Evolutionary conservation across 805 yeast genomes (phyloP).

Genomic region (Yarrowia sp.): DNA sequence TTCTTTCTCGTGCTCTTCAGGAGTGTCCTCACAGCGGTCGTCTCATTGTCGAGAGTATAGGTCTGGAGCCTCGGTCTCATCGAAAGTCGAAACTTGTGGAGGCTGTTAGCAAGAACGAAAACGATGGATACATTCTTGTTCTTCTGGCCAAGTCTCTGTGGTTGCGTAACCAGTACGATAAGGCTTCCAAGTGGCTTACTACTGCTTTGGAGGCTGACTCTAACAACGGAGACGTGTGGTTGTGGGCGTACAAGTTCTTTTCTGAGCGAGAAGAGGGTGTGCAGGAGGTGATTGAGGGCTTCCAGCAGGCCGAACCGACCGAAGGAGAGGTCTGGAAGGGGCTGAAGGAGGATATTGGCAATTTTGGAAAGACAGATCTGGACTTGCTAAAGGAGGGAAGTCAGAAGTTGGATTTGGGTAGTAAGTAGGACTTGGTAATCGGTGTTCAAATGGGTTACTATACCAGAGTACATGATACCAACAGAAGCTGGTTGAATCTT

Average conservation of each 20-base stretch:
- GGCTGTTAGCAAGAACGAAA: slow-evolving; percentile 65
- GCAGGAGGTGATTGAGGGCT: slow-evolving; percentile 39
- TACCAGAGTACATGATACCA: too few relatives aligned
- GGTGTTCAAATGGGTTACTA: too few relatives aligned
- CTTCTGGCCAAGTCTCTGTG: slow-evolving; percentile 67
- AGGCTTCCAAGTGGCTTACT: slow-evolving; percentile 72
- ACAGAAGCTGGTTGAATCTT: too few relatives aligned
- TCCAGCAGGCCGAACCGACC: slow-evolving; percentile 48
- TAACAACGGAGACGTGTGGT: slow-evolving; percentile 74
- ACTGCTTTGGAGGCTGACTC: slow-evolving; percentile 56
- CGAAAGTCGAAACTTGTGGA: slow-evolving; percentile 60
- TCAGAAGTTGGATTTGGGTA: background rate
- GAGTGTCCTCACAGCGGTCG: slow-evolving; percentile 54
- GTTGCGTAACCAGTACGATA: slow-evolving; percentile 46
- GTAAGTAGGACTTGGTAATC: too few relatives aligned
- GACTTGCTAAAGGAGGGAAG: background rate
- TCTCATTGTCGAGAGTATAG: slow-evolving; percentile 65
- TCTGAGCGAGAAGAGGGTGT: slow-evolving; percentile 41
- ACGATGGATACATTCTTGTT: slow-evolving; percentile 54
- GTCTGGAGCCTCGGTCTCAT: slow-evolving; percentile 43
- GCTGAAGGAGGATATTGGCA: background rate
- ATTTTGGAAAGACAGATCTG: background rate
- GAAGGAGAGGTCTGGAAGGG: background rate
- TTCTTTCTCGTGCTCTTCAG: slow-evolving; percentile 58
- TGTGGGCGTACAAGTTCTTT: slow-evolving; percentile 52